Evolutionary conservation across 179 eudicot species (phyloP).

Genomic region (Beta macrorhiza): DNA sequence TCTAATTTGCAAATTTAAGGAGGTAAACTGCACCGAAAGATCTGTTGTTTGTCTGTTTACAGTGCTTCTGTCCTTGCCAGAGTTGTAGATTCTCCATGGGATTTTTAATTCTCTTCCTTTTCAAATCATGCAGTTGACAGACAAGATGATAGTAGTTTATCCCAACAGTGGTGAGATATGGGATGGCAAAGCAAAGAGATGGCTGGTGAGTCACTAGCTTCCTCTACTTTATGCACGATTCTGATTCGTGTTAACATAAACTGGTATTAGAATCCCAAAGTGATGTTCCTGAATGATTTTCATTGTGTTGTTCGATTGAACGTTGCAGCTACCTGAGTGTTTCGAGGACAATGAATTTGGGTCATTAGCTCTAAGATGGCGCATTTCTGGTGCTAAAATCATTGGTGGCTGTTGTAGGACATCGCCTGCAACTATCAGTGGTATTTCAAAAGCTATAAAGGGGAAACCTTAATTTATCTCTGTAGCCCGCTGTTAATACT

Average conservation of each 20-base stretch:
- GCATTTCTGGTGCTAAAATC: conserved; percentile 71
- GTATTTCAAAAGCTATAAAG: conserved; percentile 55
- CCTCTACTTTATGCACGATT: not conserved
- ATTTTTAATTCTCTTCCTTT: not conserved
- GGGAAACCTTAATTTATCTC: conserved; percentile 20
- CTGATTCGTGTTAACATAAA: not conserved
- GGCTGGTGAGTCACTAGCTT: conserved; percentile 63
- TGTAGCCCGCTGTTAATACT: not conserved
- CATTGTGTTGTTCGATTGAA: conserved; percentile 1
- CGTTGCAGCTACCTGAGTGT: conserved; percentile 67
- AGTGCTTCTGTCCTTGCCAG: not conserved
- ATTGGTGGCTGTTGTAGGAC: conserved; percentile 89
- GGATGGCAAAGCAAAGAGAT: conserved; percentile 76
- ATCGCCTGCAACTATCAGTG: conserved; percentile 60
- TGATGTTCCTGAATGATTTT: not conserved
- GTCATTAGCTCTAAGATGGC: conserved; percentile 59
- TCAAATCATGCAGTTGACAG: conserved; percentile 45
- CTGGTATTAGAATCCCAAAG: not conserved
- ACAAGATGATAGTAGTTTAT: conserved; percentile 65
- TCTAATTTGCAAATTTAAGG: conserved; percentile 57
- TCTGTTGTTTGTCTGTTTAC: not conserved
- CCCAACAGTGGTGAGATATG: conserved; percentile 87
- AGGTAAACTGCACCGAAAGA: conserved; percentile 42
- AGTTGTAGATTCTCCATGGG: not conserved
- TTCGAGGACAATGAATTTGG: conserved; percentile 59